phyloP scores from a whole-genome alignment of 768 basidiomycete genomes.

The Lentinula detonsa region DNA sequence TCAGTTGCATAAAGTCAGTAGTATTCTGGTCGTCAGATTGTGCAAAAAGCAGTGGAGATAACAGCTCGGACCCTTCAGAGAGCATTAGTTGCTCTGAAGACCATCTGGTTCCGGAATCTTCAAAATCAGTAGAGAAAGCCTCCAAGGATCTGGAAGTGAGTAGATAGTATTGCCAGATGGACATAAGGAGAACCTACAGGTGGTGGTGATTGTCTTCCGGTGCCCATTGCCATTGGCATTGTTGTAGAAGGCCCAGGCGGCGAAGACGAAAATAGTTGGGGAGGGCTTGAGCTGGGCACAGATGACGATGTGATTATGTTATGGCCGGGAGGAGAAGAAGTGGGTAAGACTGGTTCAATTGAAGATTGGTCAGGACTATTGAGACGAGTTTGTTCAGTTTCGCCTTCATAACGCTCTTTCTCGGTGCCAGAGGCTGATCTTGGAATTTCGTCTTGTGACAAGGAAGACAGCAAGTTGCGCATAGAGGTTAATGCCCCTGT shows the following conservation, averaged over 20 bases:
- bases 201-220: background rate
- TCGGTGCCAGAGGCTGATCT: background rate
- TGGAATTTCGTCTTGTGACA: background rate
- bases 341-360: background rate
- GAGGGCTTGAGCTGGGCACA: conserved; percentile 43
- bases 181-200: background rate
- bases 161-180: background rate
- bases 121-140: background rate
- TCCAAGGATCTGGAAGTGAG: background rate
- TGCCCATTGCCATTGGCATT: conserved; percentile 8
- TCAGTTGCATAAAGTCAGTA: background rate
- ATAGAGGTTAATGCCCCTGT: background rate
- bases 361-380: background rate
- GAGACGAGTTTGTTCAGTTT: background rate
- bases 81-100: background rate
- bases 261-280: conserved; percentile 35
- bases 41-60: background rate
- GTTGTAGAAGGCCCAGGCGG: conserved; percentile 29
- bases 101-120: background rate
- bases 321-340: background rate
- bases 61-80: background rate
- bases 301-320: background rate
- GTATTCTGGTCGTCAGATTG: background rate
- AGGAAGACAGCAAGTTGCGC: background rate
- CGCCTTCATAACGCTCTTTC: background rate